These are phyloP conservation scores for Cercospora sp. DNA, from an alignment of 2,329 filamentous ascomycete genomes.

Conservation along the genomic window DNA sequence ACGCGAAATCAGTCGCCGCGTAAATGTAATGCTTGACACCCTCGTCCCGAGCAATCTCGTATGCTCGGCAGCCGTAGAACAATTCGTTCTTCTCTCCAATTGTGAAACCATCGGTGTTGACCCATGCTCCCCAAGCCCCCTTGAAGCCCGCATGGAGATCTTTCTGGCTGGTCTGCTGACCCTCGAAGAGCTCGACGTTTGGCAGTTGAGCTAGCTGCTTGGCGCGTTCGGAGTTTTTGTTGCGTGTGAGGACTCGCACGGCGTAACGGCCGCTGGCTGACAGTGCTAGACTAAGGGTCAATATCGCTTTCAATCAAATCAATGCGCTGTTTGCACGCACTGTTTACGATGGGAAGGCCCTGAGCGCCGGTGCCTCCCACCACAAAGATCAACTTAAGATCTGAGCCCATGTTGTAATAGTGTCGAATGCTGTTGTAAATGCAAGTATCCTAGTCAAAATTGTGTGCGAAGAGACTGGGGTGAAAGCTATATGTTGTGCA, in stretches of 20 bases:
- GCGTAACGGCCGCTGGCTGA: conserved; percentile 42
- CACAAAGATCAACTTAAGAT: background rate
- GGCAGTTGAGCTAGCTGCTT: conserved; percentile 42
- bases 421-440: background rate
- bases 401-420: background rate
- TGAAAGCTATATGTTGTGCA: background rate
- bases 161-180: conserved; percentile 51
- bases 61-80: conserved; percentile 46
- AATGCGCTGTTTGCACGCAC: background rate
- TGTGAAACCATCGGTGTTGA: conserved; percentile 59
- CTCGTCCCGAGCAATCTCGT: conserved; percentile 41
- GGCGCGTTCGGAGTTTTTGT: conserved; percentile 46
- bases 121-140: conserved; percentile 52
- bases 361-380: background rate
- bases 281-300: background rate
- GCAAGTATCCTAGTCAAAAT: background rate
- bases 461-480: background rate
- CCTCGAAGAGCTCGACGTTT: conserved; percentile 51
- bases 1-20: conserved; percentile 53
- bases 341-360: background rate
- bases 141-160: conserved; percentile 48
- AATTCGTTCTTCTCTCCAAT: conserved; percentile 55
- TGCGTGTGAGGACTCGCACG: conserved; percentile 52
- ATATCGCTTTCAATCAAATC: background rate
- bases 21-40: conserved; percentile 49